phyloP scores from a whole-genome alignment of 2,329 filamentous ascomycete species.

The Fusarium napiforme region DNA sequence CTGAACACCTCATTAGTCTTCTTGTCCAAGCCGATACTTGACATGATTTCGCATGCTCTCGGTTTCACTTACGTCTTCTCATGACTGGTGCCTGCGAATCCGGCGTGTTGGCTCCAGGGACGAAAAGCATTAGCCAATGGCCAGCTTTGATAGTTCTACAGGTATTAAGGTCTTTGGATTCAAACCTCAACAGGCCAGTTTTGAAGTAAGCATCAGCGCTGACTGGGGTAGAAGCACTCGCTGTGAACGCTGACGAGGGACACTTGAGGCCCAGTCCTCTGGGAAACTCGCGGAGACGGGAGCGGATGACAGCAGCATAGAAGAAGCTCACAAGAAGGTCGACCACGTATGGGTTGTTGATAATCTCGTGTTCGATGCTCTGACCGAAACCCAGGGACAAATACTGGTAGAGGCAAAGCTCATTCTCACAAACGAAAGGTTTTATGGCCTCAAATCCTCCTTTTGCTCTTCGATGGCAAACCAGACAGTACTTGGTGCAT shows the following conservation, averaged over 20 bases:
- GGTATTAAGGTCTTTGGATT: conserved; percentile 17
- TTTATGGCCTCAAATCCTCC: conserved; percentile 76
- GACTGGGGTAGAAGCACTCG: background rate
- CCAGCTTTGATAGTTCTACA: conserved; percentile 32
- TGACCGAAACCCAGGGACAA: conserved; percentile 87
- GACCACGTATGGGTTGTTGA: conserved; percentile 82
- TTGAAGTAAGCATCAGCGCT: conserved; percentile 28
- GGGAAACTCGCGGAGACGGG: conserved; percentile 57
- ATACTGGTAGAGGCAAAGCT: conserved; percentile 88
- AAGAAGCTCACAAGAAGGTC: conserved; percentile 88
- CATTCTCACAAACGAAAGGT: conserved; percentile 80
- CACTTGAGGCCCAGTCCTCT: conserved; percentile 54
- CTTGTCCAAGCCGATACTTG: background rate
- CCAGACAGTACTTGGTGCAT: conserved; percentile 87
- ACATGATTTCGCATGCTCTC: background rate
- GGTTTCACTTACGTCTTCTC: conserved; percentile 17
- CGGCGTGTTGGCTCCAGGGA: background rate
- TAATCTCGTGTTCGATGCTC: conserved; percentile 85
- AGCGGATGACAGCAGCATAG: conserved; percentile 65
- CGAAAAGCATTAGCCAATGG: conserved; percentile 28
- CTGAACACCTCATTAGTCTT: conserved; percentile 19
- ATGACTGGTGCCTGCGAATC: conserved; percentile 3
- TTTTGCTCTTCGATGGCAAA: conserved; percentile 78
- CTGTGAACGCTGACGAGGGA: conserved; percentile 27
- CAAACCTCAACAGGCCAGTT: conserved; percentile 22